Evolutionary conservation across 2,329 filamentous ascomycete genomes (phyloP).

Genomic region (Lasiodiplodia citricola): DNA sequence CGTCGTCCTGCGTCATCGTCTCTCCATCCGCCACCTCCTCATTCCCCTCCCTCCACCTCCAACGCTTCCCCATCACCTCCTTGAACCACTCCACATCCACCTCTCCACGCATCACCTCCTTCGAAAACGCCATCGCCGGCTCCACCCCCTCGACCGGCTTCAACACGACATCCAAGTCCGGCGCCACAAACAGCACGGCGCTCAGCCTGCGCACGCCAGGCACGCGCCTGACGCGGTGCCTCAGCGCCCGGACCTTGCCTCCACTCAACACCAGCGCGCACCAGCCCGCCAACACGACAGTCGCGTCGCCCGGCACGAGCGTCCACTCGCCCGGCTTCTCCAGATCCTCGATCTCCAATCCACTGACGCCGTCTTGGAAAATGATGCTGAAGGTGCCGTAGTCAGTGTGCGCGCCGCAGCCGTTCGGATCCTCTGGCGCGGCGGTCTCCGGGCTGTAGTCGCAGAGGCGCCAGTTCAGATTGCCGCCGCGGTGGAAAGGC

Average conservation of each 20-base stretch:
- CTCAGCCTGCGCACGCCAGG: neutral
- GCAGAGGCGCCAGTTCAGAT: conserved; percentile 15
- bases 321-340: conserved; percentile 6
- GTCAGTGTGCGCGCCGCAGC: conserved; percentile 16
- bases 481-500: neutral
- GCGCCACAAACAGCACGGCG: conserved; percentile 24
- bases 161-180: conserved; percentile 18
- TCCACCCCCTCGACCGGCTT: neutral
- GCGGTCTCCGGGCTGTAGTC: conserved; percentile 2
- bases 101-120: neutral
- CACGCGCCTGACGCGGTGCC: conserved; percentile 19
- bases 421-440: neutral
- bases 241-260: conserved; percentile 7
- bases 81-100: conserved; percentile 24
- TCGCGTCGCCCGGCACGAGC: conserved; percentile 1
- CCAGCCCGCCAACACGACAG: conserved; percentile 9
- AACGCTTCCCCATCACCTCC: conserved; percentile 26
- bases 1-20: conserved; percentile 8
- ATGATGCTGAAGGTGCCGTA: conserved; percentile 25
- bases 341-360: conserved; percentile 8
- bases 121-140: neutral
- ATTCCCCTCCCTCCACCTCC: conserved; percentile 24
- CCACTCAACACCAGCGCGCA: conserved; percentile 15
- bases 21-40: conserved; percentile 15
- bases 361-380: conserved; percentile 15